Conservation (phyloP, 345 rosid genomes). For the Aurinia saxatilis region DNA sequence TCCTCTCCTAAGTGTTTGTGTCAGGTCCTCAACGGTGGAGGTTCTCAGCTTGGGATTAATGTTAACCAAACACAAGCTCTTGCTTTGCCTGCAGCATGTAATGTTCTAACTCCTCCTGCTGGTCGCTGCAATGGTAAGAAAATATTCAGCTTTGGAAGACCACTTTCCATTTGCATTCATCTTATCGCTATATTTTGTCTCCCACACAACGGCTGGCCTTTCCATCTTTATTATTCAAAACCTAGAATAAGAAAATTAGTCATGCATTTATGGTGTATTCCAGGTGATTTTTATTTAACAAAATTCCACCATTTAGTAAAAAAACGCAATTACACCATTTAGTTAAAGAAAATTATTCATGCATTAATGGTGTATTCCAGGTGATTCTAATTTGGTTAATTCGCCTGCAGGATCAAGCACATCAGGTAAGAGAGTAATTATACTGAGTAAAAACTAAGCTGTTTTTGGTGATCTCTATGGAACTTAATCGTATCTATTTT, state of each 20-base stretch:
- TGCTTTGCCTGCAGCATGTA: slow-evolving; percentile 70
- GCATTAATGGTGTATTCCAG: not conserved
- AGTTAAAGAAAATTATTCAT: too few relatives aligned
- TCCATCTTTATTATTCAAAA: too few relatives aligned
- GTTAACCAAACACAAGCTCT: slow-evolving; percentile 63
- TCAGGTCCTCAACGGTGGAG: slow-evolving; percentile 50
- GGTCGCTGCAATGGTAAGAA: slow-evolving; percentile 61
- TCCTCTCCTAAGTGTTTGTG: slow-evolving; percentile 80
- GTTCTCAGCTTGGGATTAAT: slow-evolving; percentile 54
- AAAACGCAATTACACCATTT: too few relatives aligned
- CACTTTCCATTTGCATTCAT: not conserved
- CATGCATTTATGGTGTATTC: not conserved
- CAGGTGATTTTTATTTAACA: not conserved
- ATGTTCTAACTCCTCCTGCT: slow-evolving; percentile 65
- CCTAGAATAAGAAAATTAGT: too few relatives aligned
- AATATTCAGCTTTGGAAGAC: not conserved
- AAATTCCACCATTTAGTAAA: too few relatives aligned
- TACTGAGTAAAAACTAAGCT: not conserved
- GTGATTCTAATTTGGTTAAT: slow-evolving; percentile 18
- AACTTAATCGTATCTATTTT: not conserved
- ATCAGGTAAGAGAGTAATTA: slow-evolving; percentile 42
- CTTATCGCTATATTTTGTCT: not conserved
- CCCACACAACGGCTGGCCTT: not conserved
- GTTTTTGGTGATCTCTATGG: not conserved
- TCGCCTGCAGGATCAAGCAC: slow-evolving; percentile 43